Evolutionary conservation across 1,139 yeast species (phyloP), one percentile per base, ranked within the genome.

Genomic region (Debaryomyces sp.): DNA sequence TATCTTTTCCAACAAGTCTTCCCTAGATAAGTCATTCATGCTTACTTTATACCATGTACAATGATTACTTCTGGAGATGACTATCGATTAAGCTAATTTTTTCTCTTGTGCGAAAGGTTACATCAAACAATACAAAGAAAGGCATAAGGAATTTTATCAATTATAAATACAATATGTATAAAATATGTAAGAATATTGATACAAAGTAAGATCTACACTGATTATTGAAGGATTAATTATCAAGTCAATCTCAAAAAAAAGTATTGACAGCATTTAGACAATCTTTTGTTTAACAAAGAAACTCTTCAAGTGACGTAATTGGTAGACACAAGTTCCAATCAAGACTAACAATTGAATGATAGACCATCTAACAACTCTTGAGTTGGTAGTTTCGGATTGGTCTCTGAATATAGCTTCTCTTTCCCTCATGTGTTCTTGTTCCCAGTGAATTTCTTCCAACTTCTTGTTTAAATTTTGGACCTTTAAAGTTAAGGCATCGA

Each of bases 201-300:
- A 10, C 22, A 21, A 18, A 35, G n/a, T 35, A 35, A 4, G 18
- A 21, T 18, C 22, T 35, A 21, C 17, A 22, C 10, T 35, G 38
- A 22, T 35, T 21, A 8, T 10, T 17, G 10, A 22, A 21, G 17
- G 17, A 10, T 34, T 17, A 4, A 12, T 22, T 21, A 22, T 9
- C 8, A 35, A 12, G 15, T 6, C 13, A 21, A 10, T 22, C 9
- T 7, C 10, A 5, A 35, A 35, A 22, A n/a, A 35, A 35, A 17
- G 38, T 27, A 22, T 38, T 24, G 6, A 8, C 15, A 27, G 32
- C 10, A 37, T 58, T 32, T 65, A 76, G 30, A 77, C 80, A 59
- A 77, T 75, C 64, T 77, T 77, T 63, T 77, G 81, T 64, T 77
- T 77, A 54, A 76, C 80, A 51, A 77, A 77, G 70, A 77, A 77